Base-by-base conservation (phyloP, 306 rosid species). In the Gillenia trifoliata region DNA sequence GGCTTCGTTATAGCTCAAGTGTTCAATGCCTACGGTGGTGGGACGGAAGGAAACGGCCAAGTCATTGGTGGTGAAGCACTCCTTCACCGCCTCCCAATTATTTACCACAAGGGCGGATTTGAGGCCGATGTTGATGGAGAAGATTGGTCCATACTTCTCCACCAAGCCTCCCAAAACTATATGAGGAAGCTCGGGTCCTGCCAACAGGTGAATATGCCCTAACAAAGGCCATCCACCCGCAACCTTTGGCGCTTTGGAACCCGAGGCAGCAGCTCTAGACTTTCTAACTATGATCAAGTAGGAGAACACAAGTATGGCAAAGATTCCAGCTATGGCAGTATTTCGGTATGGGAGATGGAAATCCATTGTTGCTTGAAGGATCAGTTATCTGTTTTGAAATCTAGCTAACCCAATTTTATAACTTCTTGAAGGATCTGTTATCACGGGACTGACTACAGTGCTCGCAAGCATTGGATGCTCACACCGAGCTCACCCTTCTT, bases 191-290 rank as follows among this genome's bases (percentile, higher is more conserved):
- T 63, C 31, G 0, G 79, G 64, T 57, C 79, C 82, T 5, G 61
- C 71, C 4, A 89, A 71, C 19, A 85, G 81, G 50, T 6, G 80
- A 17, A 91, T 85, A n/a, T 91, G 92, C 11, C 97, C 97, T 19
- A 91, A 76, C 12, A 91, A 19, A 9, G 97, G 97, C 97, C 93
- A 88, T 3, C 89, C 88, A 4, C 93, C 90, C 0, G 77, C 41
- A 2, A 84, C 89, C 72, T 85, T 72, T 0, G 93, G 93, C 40
- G 84, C 75, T 47, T 60, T 74, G 16, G 45, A 75, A 33, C 3
- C 19, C 26, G 77, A 11, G 43, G 81, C 64, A 26, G 3, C 8
- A 4, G 33, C 33, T n/a, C 12, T 23, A 6, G 36, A 43, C 36
- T 64, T 63, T 23, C 1, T 78, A 8, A 4, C 9, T 10, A 38